These are phyloP conservation scores for Botrytis paeoniae DNA, from an alignment of 2,329 filamentous ascomycete species.

Conservation along the genomic window DNA sequence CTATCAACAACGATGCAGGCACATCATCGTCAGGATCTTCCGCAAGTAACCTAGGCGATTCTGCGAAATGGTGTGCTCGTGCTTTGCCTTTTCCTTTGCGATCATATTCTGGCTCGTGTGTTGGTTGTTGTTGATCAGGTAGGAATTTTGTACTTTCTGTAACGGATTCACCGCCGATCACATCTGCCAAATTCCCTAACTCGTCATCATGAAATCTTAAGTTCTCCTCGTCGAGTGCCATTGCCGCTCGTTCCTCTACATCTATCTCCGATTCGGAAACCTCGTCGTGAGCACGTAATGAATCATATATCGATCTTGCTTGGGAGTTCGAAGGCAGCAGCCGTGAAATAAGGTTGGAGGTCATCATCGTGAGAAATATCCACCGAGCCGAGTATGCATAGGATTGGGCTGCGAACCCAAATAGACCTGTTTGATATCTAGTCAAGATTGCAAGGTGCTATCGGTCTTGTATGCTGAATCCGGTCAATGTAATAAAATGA, in stretches of 20 bases:
- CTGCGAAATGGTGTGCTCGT: constrained; percentile 31
- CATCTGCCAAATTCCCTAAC: constrained; percentile 32
- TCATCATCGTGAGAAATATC: constrained; percentile 32
- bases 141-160: constrained; percentile 38
- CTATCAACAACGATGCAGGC: constrained; percentile 60
- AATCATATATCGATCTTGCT: constrained; percentile 39
- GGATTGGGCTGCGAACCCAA: not conserved
- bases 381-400: not conserved
- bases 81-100: constrained; percentile 12
- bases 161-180: constrained; percentile 36
- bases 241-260: constrained; percentile 36
- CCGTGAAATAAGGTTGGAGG: constrained; percentile 38
- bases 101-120: not conserved
- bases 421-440: not conserved
- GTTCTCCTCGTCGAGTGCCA: constrained; percentile 39
- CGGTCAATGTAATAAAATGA: constrained; percentile 27
- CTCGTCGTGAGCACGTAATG: constrained; percentile 37
- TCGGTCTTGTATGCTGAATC: constrained; percentile 23
- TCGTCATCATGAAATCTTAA: constrained; percentile 37
- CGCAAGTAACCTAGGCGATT: constrained; percentile 37
- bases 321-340: constrained; percentile 35
- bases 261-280: constrained; percentile 37
- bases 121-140: constrained; percentile 22
- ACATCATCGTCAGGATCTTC: constrained; percentile 51
- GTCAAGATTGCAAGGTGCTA: constrained; percentile 19